Evolutionary conservation across 306 rosid species (phyloP).

Genomic region (Cicer yamashitae): DNA sequence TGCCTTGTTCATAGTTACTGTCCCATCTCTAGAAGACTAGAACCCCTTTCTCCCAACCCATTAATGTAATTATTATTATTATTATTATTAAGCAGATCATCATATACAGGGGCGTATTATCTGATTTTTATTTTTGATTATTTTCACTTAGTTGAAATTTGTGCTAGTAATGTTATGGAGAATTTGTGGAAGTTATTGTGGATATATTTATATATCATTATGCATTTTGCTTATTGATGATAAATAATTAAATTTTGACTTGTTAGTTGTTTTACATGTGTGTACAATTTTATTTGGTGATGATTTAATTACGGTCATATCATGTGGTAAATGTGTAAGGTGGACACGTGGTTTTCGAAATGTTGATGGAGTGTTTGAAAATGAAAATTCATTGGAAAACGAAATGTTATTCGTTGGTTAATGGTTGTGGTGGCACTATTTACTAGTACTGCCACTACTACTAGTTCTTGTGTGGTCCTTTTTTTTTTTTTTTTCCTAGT

Average conservation of each 20-base stretch:
- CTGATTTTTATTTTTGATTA: constrained; percentile 38
- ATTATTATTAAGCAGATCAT: constrained; percentile 40
- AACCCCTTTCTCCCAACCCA: constrained; percentile 37
- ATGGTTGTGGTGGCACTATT: constrained; percentile 30
- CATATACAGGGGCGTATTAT: constrained; percentile 42
- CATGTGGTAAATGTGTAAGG: background rate
- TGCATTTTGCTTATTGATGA: constrained; percentile 28
- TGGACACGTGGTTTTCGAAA: constrained; percentile 39
- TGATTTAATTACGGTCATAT: too few species aligned
- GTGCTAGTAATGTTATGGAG: constrained; percentile 22
- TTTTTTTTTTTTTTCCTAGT: background rate
- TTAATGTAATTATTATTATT: constrained; percentile 49
- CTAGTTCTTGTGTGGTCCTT: constrained; percentile 46
- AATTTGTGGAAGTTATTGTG: constrained; percentile 34
- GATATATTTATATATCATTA: constrained; percentile 4
- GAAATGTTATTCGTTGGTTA: constrained; percentile 35
- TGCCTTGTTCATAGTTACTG: constrained; percentile 56
- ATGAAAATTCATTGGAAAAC: constrained; percentile 31
- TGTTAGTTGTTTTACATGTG: background rate
- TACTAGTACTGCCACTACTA: constrained; percentile 23
- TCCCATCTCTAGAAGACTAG: constrained; percentile 9
- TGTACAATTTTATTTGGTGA: background rate
- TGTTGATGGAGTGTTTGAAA: constrained; percentile 18
- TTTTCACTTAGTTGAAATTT: constrained; percentile 10
- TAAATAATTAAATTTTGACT: constrained; percentile 11